Conservation (phyloP, 495 filamentous ascomycete species). For the Aspergillus bertholletiae region DNA sequence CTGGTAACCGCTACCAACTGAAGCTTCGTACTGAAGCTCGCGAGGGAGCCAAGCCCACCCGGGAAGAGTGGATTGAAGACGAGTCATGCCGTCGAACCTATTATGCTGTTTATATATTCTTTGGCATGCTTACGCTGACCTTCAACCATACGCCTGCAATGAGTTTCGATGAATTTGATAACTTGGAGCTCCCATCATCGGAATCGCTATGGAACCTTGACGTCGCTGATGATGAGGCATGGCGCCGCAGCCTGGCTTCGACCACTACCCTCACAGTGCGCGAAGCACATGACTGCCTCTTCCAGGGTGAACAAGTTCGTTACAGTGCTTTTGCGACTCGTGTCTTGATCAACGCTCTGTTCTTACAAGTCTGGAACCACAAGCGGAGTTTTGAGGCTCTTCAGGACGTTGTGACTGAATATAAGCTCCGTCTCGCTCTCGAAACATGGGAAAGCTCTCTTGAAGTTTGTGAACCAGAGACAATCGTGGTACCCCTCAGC, state of each 20-base stretch:
- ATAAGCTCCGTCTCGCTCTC: slow-evolving; percentile 91
- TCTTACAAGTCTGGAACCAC: slow-evolving; percentile 98
- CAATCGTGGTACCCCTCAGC: slow-evolving; percentile 83
- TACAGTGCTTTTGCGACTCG: slow-evolving; percentile 98
- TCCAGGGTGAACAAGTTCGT: slow-evolving; percentile 84
- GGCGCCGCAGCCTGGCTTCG: slow-evolving; percentile 70
- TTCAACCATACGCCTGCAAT: slow-evolving; percentile 98
- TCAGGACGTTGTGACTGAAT: slow-evolving; percentile 96
- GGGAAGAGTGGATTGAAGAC: slow-evolving; percentile 94
- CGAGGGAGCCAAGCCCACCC: slow-evolving; percentile 68
- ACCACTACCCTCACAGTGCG: slow-evolving; percentile 79
- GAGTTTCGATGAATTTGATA: slow-evolving; percentile 96
- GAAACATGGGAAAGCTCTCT: slow-evolving; percentile 98
- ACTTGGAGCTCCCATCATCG: slow-evolving; percentile 85
- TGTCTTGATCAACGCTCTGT: slow-evolving; percentile 98
- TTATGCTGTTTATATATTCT: slow-evolving; percentile 99
- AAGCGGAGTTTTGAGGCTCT: slow-evolving; percentile 94
- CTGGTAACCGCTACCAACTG: slow-evolving; percentile 92
- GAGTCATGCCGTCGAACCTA: slow-evolving; percentile 96
- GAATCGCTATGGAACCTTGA: slow-evolving; percentile 93
- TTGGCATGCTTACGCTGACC: slow-evolving; percentile 89
- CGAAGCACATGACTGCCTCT: slow-evolving; percentile 90
- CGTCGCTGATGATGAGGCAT: slow-evolving; percentile 71
- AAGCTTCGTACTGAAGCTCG: slow-evolving; percentile 88
- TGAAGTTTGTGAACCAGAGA: slow-evolving; percentile 89